phyloP scores from a whole-genome alignment of 495 filamentous ascomycete genomes.

The Glarea lozoyensis region DNA sequence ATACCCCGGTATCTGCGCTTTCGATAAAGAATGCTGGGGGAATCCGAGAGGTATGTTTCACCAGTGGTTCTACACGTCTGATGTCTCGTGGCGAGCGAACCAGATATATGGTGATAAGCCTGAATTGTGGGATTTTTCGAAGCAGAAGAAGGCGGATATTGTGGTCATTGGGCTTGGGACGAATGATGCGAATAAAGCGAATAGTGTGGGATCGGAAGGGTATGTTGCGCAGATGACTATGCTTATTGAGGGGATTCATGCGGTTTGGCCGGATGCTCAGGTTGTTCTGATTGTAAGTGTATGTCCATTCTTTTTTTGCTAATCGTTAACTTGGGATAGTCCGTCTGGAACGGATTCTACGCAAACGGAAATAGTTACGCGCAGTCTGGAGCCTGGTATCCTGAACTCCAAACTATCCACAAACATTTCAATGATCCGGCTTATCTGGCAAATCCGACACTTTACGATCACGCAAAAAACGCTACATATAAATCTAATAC shows the following conservation, averaged over 20 bases:
- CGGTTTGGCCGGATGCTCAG: slow-evolving; percentile 50
- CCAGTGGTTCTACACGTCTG: slow-evolving; percentile 60
- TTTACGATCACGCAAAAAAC: slow-evolving; percentile 36
- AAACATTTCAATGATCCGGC: slow-evolving; percentile 44
- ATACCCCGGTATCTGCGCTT: slow-evolving; percentile 53
- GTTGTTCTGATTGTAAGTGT: slow-evolving; percentile 51
- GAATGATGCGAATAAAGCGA: slow-evolving; percentile 53
- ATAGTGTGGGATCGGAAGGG: slow-evolving; percentile 43
- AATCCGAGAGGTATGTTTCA: slow-evolving; percentile 45
- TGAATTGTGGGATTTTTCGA: slow-evolving; percentile 51
- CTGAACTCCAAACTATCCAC: slow-evolving; percentile 46
- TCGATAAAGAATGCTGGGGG: slow-evolving; percentile 50
- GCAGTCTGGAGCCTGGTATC: slow-evolving; percentile 36
- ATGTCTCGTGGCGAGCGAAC: slow-evolving; percentile 43
- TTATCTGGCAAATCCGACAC: slow-evolving; percentile 32
- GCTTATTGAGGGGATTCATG: slow-evolving; percentile 51
- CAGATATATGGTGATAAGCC: slow-evolving; percentile 43
- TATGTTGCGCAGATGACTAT: slow-evolving; percentile 51
- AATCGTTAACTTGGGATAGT: slow-evolving; percentile 25
- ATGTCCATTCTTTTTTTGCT: background rate
- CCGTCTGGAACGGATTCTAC: slow-evolving; percentile 55
- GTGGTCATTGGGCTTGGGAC: slow-evolving; percentile 62
- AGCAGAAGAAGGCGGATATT: slow-evolving; percentile 52
- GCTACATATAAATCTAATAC: slow-evolving; percentile 26
- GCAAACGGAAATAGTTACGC: slow-evolving; percentile 43